phyloP scores from a whole-genome alignment of 768 basidiomycete species.

The Plicaturopsis crispa region DNA sequence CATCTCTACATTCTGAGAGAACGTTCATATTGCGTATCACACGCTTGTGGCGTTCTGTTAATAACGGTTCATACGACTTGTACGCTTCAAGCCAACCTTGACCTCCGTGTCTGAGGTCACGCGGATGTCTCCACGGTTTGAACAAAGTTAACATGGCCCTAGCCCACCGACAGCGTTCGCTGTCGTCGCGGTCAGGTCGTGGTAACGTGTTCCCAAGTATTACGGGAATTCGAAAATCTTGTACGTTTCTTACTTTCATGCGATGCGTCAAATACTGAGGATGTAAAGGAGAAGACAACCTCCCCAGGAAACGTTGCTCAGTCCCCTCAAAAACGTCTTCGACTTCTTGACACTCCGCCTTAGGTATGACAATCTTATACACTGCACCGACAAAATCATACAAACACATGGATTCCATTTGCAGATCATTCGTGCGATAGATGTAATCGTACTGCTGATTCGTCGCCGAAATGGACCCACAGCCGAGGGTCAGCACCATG shows the following conservation, averaged over 20 bases:
- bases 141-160: slow-evolving; percentile 7
- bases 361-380: too few relatives aligned
- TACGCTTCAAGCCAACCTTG: slow-evolving; percentile 3
- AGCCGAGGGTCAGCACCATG: too few relatives aligned
- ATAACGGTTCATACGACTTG: too few relatives aligned
- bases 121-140: slow-evolving; percentile 4
- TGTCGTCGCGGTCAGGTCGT: neutral
- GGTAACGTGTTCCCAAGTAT: slow-evolving; percentile 3
- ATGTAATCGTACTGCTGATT: too few relatives aligned
- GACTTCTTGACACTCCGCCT: too few relatives aligned
- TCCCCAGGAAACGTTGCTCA: too few relatives aligned
- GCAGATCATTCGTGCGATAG: too few relatives aligned
- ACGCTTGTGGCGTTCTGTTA: neutral
- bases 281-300: too few relatives aligned
- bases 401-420: too few relatives aligned
- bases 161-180: slow-evolving; percentile 2
- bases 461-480: too few relatives aligned
- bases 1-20: slow-evolving; percentile 8
- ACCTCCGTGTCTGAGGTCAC: neutral
- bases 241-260: neutral
- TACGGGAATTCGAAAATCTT: slow-evolving; percentile 4
- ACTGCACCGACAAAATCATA: too few relatives aligned
- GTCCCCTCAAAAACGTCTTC: too few relatives aligned
- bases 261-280: slow-evolving; percentile 5
- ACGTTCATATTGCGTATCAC: slow-evolving; percentile 7